Conservation (phyloP, 768 basidiomycete genomes). For the Boletus rubescentipes region DNA sequence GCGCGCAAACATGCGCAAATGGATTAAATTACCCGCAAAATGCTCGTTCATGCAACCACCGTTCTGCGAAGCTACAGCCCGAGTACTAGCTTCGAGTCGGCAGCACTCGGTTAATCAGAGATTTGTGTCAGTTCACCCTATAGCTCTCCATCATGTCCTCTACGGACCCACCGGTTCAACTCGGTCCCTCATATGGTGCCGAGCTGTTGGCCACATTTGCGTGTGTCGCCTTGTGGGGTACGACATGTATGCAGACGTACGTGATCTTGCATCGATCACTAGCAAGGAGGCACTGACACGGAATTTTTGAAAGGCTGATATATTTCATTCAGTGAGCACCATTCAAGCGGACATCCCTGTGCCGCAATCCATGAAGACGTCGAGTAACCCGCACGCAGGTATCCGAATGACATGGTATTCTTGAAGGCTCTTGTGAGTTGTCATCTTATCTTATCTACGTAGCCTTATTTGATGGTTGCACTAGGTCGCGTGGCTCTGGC, state of each 20-base stretch:
- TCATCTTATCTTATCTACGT: neutral
- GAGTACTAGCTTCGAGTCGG: too few species aligned
- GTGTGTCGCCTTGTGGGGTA: constrained; percentile 14
- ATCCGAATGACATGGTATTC: neutral
- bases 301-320: neutral
- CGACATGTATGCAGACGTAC: constrained; percentile 12
- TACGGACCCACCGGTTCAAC: neutral
- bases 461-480: neutral
- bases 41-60: too few species aligned
- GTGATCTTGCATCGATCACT: neutral
- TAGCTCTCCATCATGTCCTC: constrained; percentile 1
- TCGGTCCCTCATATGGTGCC: constrained; percentile 8
- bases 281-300: neutral
- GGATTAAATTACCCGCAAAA: too few species aligned
- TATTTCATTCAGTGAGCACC: constrained; percentile 5
- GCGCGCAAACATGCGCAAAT: too few species aligned
- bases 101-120: too few species aligned
- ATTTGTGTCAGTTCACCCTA: too few species aligned
- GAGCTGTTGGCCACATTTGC: constrained; percentile 9
- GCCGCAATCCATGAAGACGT: too few species aligned
- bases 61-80: too few species aligned
- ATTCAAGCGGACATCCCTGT: too few species aligned
- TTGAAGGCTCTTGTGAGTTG: neutral
- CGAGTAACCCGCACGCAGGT: neutral
- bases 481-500: constrained; percentile 3